Evolutionary conservation across 495 filamentous ascomycete genomes (phyloP).

Genomic region (Podospora pseudoanserina): DNA sequence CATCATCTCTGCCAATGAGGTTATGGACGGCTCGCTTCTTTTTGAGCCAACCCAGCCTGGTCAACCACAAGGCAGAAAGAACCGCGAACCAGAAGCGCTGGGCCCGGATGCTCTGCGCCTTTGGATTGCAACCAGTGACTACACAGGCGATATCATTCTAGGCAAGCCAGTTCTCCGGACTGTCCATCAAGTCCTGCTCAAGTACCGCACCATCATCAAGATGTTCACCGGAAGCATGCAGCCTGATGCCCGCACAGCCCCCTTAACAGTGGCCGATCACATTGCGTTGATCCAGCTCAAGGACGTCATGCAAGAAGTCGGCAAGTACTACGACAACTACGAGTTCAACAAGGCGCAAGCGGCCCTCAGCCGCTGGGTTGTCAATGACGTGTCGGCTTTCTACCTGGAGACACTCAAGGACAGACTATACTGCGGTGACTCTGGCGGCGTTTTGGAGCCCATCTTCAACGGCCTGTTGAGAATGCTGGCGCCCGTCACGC

Average conservation of each 20-base stretch:
- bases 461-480: conserved; percentile 68
- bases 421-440: conserved; percentile 73
- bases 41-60: conserved; percentile 37
- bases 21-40: conserved; percentile 72
- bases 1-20: conserved; percentile 70
- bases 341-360: conserved; percentile 79
- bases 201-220: conserved; percentile 82
- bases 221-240: conserved; percentile 78
- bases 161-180: conserved; percentile 68
- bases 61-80: conserved; percentile 10
- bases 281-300: conserved; percentile 74
- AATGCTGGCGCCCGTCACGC: conserved; percentile 76
- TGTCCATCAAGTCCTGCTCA: conserved; percentile 71
- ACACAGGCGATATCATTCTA: conserved; percentile 79
- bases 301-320: conserved; percentile 56
- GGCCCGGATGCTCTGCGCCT: conserved; percentile 84
- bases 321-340: conserved; percentile 60
- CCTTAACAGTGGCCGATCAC: conserved; percentile 57
- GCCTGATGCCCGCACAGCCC: conserved; percentile 49
- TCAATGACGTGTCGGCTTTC: conserved; percentile 80
- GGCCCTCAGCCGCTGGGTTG: conserved; percentile 73
- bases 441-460: conserved; percentile 62
- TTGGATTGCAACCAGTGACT: conserved; percentile 90
- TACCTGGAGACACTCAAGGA: conserved; percentile 94
- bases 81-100: conserved; percentile 39